Percentiles rank a stretch among this genome's conserved stretches.
These are phyloP conservation scores for Boletus patriciae DNA, from an alignment of 768 basidiomycete species.

Conservation along the genomic window DNA sequence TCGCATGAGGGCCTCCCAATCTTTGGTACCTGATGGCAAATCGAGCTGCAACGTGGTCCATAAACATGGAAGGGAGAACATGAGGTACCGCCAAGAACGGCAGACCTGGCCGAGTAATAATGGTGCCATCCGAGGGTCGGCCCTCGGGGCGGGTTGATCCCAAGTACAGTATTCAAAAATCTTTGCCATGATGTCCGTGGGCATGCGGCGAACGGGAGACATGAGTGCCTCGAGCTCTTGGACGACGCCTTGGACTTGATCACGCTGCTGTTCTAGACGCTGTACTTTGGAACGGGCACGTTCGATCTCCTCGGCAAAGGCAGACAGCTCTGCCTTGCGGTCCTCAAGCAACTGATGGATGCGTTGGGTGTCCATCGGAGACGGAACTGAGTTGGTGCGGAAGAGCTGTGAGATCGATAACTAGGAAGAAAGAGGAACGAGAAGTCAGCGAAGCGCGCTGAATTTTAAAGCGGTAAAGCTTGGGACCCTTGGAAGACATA, in stretches of 20 bases:
- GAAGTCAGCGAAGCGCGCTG: not conserved
- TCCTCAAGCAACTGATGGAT: constrained; percentile 18
- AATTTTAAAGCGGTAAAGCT: not conserved
- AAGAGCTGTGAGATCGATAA: constrained; percentile 30
- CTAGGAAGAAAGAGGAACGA: constrained; percentile 1
- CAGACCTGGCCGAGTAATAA: constrained; percentile 32
- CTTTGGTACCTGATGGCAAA: constrained; percentile 16
- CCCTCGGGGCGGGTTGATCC: constrained; percentile 9
- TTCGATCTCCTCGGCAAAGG: constrained; percentile 21
- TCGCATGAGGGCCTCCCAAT: constrained; percentile 30
- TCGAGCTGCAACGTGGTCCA: constrained; percentile 28
- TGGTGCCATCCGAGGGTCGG: constrained; percentile 18
- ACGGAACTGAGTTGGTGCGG: constrained; percentile 28
- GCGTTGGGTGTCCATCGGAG: constrained; percentile 20
- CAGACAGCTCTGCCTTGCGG: constrained; percentile 13
- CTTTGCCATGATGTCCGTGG: constrained; percentile 30
- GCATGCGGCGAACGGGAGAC: constrained; percentile 34
- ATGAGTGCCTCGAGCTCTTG: constrained; percentile 28
- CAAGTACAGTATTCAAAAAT: constrained; percentile 26
- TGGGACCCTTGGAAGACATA: constrained; percentile 10
- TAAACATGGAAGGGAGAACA: constrained; percentile 29
- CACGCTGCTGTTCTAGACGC: constrained; percentile 19
- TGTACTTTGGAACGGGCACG: constrained; percentile 22
- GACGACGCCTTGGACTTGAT: constrained; percentile 12
- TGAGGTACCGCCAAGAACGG: constrained; percentile 31